phyloP scores from a whole-genome alignment of 768 basidiomycete species.

The Rhodocollybia butyracea region DNA sequence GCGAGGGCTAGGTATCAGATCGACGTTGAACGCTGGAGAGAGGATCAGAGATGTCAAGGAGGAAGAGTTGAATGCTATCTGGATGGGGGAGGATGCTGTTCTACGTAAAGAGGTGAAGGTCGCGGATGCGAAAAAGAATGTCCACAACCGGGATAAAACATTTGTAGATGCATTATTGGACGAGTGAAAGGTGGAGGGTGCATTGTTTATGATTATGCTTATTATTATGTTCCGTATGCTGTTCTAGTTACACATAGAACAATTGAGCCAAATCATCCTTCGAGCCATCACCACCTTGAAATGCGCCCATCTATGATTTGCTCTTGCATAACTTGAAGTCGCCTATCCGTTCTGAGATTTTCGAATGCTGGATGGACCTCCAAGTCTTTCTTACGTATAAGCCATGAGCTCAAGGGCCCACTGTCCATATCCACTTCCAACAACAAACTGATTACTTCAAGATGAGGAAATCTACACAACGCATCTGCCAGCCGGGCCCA shows the following conservation, averaged over 20 bases:
- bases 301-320: no score
- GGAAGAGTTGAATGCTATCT: conserved; percentile 42
- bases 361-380: neutral
- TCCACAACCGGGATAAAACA: neutral
- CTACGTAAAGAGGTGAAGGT: conserved; percentile 7
- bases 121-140: neutral
- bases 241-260: neutral
- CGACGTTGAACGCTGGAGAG: conserved; percentile 16
- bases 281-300: no score
- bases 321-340: neutral
- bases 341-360: neutral
- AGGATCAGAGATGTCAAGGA: conserved; percentile 34
- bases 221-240: neutral
- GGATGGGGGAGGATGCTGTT: conserved; percentile 6
- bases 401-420: neutral
- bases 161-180: conserved; percentile 9
- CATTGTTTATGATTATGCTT: neutral
- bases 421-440: neutral
- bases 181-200: neutral
- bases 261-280: neutral
- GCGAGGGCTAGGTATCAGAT: conserved; percentile 52
- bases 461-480: neutral
- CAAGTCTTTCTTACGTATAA: neutral
- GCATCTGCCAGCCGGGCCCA: neutral
- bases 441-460: neutral